Evolutionary conservation across 106 monocot species (phyloP).

Genomic region (Dioscorea alata): DNA sequence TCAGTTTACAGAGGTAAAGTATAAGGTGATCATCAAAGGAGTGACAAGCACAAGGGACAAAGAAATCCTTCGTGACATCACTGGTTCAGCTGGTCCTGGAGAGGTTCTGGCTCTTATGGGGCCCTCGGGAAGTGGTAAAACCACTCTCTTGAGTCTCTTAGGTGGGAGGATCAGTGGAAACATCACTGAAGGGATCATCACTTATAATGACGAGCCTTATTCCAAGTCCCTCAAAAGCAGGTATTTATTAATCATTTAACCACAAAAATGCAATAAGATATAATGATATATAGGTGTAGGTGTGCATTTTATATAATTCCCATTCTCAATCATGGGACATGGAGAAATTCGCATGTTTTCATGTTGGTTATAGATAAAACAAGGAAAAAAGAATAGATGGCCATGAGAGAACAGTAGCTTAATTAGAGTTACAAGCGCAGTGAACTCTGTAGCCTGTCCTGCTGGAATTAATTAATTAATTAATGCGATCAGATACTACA

Average conservation of each 20-base stretch:
- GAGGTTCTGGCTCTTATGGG: slow-evolving; percentile 85
- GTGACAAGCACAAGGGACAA: slow-evolving; percentile 52
- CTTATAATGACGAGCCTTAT: slow-evolving; percentile 70
- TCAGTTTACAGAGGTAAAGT: slow-evolving; percentile 82
- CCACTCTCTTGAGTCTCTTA: slow-evolving; percentile 66
- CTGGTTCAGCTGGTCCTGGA: slow-evolving; percentile 67
- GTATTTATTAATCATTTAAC: slow-evolving; percentile 13
- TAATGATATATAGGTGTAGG: no score
- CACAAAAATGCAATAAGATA: no score
- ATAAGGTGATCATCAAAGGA: slow-evolving; percentile 62
- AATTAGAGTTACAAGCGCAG: no score
- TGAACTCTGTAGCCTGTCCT: no score
- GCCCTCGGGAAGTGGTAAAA: slow-evolving; percentile 82
- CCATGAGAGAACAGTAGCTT: no score
- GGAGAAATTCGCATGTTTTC: no score
- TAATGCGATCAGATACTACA: not conserved
- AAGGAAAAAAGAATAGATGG: not conserved
- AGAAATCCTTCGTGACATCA: slow-evolving; percentile 59
- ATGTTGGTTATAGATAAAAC: not conserved
- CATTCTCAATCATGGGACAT: no score
- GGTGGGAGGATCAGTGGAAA: slow-evolving; percentile 50
- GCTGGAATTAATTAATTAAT: not conserved
- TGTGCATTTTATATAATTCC: no score
- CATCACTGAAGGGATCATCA: slow-evolving; percentile 43
- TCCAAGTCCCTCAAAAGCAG: slow-evolving; percentile 74